phyloP scores from a whole-genome alignment of 1,284 basidiomycete genomes.

The Cryptococcus sp. region DNA sequence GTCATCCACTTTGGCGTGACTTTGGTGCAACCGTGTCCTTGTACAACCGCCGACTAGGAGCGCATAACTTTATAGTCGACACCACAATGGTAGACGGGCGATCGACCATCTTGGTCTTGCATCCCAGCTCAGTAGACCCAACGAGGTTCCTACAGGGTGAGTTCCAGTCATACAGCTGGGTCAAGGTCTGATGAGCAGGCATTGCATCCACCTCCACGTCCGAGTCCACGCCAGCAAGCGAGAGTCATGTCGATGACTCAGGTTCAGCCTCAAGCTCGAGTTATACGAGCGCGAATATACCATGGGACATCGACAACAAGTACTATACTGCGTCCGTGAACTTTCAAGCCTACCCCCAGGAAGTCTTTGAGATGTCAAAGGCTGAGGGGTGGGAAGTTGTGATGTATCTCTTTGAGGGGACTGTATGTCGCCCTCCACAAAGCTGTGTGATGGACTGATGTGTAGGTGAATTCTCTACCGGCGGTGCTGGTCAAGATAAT shows the following conservation, averaged over 20 bases:
- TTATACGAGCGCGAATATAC: constrained; percentile 43
- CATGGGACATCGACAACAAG: constrained; percentile 76
- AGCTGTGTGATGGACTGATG: constrained; percentile 1
- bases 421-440: constrained; percentile 4
- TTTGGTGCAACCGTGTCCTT: no score
- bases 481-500: constrained; percentile 22
- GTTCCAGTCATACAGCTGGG: neutral
- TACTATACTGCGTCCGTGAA: constrained; percentile 76
- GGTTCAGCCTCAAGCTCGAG: neutral
- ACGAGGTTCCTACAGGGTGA: neutral
- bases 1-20: no score
- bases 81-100: no score
- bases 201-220: neutral
- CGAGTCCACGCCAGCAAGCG: neutral
- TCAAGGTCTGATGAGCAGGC: neutral
- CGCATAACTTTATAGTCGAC: no score
- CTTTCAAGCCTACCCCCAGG: constrained; percentile 47
- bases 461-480: constrained; percentile 23
- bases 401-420: constrained; percentile 30
- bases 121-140: neutral
- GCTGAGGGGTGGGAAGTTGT: constrained; percentile 12
- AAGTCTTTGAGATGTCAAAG: neutral
- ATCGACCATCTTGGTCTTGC: neutral
- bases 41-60: no score
- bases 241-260: neutral